Evolutionary conservation across 371 early-diverging fungal species (phyloP).

Genomic region (Mucor mucedo): DNA sequence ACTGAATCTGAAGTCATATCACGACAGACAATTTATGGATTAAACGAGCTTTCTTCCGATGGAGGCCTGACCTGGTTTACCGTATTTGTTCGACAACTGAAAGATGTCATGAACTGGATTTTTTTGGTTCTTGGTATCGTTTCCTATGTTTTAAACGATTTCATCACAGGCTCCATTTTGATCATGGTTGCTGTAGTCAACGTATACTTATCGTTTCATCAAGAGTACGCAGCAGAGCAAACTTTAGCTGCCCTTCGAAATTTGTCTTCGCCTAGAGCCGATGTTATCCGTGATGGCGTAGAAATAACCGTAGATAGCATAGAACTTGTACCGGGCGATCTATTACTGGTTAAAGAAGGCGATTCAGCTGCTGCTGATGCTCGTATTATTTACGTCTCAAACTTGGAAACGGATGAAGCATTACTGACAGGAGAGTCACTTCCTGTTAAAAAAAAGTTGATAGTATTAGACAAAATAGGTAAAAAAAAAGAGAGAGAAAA

Average conservation of each 20-base stretch:
- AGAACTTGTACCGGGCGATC: slow-evolving; percentile 88
- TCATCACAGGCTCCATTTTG: slow-evolving; percentile 71
- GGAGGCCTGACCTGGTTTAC: slow-evolving; percentile 68
- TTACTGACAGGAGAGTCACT: slow-evolving; percentile 87
- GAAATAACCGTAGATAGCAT: slow-evolving; percentile 66
- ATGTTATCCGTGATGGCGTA: slow-evolving; percentile 80
- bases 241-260: slow-evolving; percentile 85
- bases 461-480: slow-evolving; percentile 33
- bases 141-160: slow-evolving; percentile 62
- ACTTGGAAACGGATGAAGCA: slow-evolving; percentile 85
- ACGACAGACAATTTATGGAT: slow-evolving; percentile 68
- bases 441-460: slow-evolving; percentile 67
- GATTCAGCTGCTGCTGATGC: slow-evolving; percentile 90
- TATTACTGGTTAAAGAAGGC: slow-evolving; percentile 84
- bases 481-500: not conserved
- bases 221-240: slow-evolving; percentile 89
- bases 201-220: slow-evolving; percentile 81
- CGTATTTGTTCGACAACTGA: slow-evolving; percentile 78
- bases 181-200: slow-evolving; percentile 77
- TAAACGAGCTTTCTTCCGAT: slow-evolving; percentile 69
- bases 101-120: slow-evolving; percentile 85
- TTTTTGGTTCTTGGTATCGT: slow-evolving; percentile 70
- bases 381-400: slow-evolving; percentile 77
- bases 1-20: slow-evolving; percentile 51
- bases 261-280: slow-evolving; percentile 76